Conservation (phyloP, 192 early-diverging fungal species). For the Coemansia sp. region DNA sequence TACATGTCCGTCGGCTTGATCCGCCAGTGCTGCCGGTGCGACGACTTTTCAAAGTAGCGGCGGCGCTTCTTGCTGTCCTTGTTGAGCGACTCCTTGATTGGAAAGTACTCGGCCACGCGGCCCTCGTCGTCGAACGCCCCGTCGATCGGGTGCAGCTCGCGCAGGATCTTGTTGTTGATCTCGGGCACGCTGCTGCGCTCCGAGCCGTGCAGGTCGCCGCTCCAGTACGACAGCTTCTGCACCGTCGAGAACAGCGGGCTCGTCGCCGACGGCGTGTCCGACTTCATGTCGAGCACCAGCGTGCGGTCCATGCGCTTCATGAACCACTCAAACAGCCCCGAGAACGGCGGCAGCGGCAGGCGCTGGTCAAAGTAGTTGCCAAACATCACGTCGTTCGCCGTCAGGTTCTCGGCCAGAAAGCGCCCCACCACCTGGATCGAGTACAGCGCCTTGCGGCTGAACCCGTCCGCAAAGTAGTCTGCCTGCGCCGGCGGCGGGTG, state of each 20-base stretch:
- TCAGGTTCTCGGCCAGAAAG: constrained; percentile 34
- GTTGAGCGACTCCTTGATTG: constrained; percentile 44
- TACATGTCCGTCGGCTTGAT: constrained; percentile 42
- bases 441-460: constrained; percentile 51
- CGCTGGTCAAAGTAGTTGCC: constrained; percentile 54
- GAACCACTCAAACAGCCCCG: constrained; percentile 53
- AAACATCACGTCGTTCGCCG: constrained; percentile 52
- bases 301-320: constrained; percentile 55
- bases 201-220: constrained; percentile 38
- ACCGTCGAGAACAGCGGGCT: constrained; percentile 51
- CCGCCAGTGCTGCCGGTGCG: constrained; percentile 45
- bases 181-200: constrained; percentile 30
- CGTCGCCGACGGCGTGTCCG: constrained; percentile 48
- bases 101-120: constrained; percentile 51
- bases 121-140: constrained; percentile 43
- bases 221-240: constrained; percentile 53
- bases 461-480: constrained; percentile 49
- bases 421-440: constrained; percentile 53
- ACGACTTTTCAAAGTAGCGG: constrained; percentile 46
- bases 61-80: constrained; percentile 53
- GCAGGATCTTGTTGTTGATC: constrained; percentile 51
- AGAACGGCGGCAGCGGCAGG: constrained; percentile 49
- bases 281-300: constrained; percentile 50
- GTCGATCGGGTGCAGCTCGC: constrained; percentile 48
- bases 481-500: constrained; percentile 49